Evolutionary conservation across 768 basidiomycete species (phyloP).

Genomic region (Pleurotus platypus): DNA sequence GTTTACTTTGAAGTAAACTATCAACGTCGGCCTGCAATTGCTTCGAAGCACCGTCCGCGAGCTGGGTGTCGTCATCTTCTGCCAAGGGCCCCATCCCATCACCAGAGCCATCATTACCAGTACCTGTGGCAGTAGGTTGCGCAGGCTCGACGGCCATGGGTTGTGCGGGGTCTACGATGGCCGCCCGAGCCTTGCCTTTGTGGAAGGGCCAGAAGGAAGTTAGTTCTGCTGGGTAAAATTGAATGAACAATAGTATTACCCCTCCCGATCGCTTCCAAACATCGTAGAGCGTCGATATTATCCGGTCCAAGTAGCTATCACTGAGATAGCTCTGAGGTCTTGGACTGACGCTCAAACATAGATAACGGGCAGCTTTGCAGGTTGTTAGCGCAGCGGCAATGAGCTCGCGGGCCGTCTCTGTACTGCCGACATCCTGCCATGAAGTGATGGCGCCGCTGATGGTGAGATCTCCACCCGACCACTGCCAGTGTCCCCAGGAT

Average conservation of each 20-base stretch:
- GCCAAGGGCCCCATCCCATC: too few species aligned
- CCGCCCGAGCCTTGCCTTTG: too few species aligned
- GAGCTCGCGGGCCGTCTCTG: conserved; percentile 7
- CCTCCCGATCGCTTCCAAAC: background rate
- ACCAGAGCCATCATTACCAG: too few species aligned
- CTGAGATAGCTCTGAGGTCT: background rate
- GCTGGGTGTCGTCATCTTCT: too few species aligned
- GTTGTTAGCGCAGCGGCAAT: conserved; percentile 12
- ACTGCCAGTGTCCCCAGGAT: conserved; percentile 15
- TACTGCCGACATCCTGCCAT: conserved; percentile 10
- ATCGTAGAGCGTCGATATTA: background rate
- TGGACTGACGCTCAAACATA: background rate
- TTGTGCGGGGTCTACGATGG: too few species aligned
- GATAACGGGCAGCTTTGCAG: conserved; percentile 10
- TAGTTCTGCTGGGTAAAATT: too few species aligned
- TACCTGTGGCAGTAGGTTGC: too few species aligned
- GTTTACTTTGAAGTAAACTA: too few species aligned
- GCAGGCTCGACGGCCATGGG: too few species aligned
- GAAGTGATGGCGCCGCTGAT: background rate
- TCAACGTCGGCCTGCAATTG: too few species aligned
- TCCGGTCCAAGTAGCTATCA: background rate
- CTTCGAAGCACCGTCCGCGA: too few species aligned
- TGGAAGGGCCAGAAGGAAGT: too few species aligned
- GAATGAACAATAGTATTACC: background rate
- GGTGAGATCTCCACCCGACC: conserved; percentile 5